Evolutionary conservation across 495 filamentous ascomycete genomes (phyloP).

Genomic region (Copromyces sp.): DNA sequence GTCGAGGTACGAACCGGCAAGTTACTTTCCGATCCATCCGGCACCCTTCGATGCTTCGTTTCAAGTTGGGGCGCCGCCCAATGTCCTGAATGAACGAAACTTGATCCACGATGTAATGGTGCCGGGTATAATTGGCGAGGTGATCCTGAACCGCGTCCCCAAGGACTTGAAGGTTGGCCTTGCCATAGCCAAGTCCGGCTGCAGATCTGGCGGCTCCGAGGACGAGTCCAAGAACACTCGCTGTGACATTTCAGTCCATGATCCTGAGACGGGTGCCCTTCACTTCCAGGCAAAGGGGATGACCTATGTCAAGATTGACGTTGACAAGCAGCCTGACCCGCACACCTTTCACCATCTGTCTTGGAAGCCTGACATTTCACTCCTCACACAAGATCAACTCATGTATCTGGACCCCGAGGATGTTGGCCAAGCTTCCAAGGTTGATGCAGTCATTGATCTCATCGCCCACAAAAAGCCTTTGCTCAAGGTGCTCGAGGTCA

Average conservation of each 20-base stretch:
- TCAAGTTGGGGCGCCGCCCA: slow-evolving; percentile 17
- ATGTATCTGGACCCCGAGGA: background rate
- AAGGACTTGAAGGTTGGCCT: background rate
- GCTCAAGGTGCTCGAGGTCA: slow-evolving; percentile 21
- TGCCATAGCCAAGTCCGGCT: background rate
- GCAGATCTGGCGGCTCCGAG: background rate
- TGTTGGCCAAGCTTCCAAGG: background rate
- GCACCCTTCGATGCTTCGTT: slow-evolving; percentile 26
- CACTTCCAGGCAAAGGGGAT: slow-evolving; percentile 17
- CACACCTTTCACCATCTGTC: slow-evolving; percentile 10
- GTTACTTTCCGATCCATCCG: slow-evolving; percentile 33
- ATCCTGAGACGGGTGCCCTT: slow-evolving; percentile 10
- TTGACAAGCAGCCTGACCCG: background rate
- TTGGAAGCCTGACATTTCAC: slow-evolving; percentile 25
- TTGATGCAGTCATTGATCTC: slow-evolving; percentile 14
- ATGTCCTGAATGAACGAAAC: slow-evolving; percentile 3
- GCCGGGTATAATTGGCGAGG: background rate
- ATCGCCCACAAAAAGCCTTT: slow-evolving; percentile 23
- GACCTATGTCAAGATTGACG: slow-evolving; percentile 6
- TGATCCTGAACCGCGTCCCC: slow-evolving; percentile 3
- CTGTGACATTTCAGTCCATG: slow-evolving; percentile 7
- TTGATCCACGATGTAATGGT: background rate
- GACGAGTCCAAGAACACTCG: background rate
- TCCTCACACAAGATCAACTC: slow-evolving; percentile 13
- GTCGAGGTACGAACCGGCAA: slow-evolving; percentile 19